These are phyloP conservation scores for Hemisphaericaspora subhashii DNA, from an alignment of 1,139 yeast species.

Conservation along the genomic window DNA sequence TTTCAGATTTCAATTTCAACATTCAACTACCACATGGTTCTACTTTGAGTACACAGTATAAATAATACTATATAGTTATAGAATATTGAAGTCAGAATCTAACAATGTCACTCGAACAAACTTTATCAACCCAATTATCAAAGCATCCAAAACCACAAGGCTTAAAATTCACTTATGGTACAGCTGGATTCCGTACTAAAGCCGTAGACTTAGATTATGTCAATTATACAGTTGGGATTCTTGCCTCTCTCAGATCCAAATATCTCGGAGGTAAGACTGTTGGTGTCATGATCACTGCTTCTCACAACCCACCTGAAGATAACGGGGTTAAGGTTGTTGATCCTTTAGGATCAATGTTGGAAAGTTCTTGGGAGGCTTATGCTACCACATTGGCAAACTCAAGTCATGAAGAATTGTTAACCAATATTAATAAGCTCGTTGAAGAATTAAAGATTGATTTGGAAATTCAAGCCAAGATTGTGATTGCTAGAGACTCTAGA, in stretches of 20 bases:
- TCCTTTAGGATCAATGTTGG: conserved; percentile 92
- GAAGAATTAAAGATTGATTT: conserved; percentile 41
- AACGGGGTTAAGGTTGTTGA: conserved; percentile 97
- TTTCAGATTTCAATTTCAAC: too few species aligned
- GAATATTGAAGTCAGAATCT: too few species aligned
- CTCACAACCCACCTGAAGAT: conserved; percentile 93
- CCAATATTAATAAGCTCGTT: conserved; percentile 27
- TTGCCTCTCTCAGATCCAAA: conserved; percentile 81
- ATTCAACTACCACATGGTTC: background rate
- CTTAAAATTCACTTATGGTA: conserved; percentile 69
- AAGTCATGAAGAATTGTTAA: conserved; percentile 35
- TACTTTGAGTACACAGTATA: too few species aligned
- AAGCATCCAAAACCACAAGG: conserved; percentile 49
- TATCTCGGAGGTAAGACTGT: conserved; percentile 66
- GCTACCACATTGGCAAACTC: conserved; percentile 85
- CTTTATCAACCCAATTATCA: conserved; percentile 11
- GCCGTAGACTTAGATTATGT: conserved; percentile 77
- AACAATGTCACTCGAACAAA: conserved; percentile 16
- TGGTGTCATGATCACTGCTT: conserved; percentile 95
- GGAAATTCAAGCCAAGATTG: conserved; percentile 35
- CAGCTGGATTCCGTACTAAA: conserved; percentile 92
- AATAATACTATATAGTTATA: too few species aligned
- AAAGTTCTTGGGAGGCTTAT: conserved; percentile 75
- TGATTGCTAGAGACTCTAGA: conserved; percentile 73
- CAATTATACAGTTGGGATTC: conserved; percentile 77